Evolutionary conservation across 768 basidiomycete species (phyloP), one percentile per base, ranked within the genome.

Genomic region (Lentinula detonsa): DNA sequence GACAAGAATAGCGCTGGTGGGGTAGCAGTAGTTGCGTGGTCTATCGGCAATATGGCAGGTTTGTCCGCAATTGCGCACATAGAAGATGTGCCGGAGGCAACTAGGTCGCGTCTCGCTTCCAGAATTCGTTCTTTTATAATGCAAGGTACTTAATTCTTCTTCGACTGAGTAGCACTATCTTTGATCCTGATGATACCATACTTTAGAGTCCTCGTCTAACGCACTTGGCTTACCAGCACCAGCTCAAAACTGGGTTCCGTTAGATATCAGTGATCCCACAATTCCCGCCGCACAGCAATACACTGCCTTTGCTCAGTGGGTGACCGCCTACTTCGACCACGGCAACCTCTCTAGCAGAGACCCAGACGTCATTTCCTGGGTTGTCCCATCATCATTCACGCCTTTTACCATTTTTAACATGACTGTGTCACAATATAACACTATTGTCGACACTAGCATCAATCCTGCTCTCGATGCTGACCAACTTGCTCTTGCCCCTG

Each of bases 1-100:
- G 58, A 61, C 72, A 13, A n/a, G 2, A 2, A 61, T 65, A 23
- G 56, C 72, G 8, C 57, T 62, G 4, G 72, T 64, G 28, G 74
- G 71, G 72, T 74, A 72, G 10, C 46, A 71, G 72, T 53, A 31
- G 10, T 49, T 7, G n/a, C 21, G 21, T 49, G 48, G 48, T 49
- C 48, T 7, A 23, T 49, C 9, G 48, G 48, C 7, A 49, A 49
- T 23, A 21, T 31, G 21, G 21, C 28, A 10, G 21, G 21, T 23
- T 31, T 49, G 11, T 16, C 48, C 7, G 48, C 48, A 31, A 15
- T 49, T 21, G 48, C 21, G 9, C 18, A 31, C n/a, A 49, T 49
- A 8, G 48, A 23, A 7, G 28, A 49, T 3, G 48, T 49, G 5
- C 48, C 48, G 28, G 18, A 21, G 28, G 18, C 48, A 15, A 49